A percentile compares a stretch with the other conserved stretches of the same genome.
Evolutionary conservation across 2,329 filamentous ascomycete species (phyloP).

Genomic region (Leptographium radiaticola): DNA sequence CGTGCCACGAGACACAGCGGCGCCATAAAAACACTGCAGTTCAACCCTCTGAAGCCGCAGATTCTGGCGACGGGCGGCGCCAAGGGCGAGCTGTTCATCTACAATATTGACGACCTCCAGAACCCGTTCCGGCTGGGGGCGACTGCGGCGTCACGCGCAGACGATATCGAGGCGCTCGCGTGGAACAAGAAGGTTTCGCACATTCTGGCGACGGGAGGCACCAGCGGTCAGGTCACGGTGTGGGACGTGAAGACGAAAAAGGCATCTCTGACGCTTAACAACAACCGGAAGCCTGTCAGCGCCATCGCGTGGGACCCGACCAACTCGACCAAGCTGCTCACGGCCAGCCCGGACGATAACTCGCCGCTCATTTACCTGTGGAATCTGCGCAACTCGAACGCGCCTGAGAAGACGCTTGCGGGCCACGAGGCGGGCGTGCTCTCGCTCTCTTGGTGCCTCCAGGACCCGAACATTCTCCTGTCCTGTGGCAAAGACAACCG

Average conservation of each 20-base stretch:
- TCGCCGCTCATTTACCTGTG: slow-evolving; percentile 82
- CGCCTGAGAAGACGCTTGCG: slow-evolving; percentile 73
- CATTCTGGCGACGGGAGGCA: slow-evolving; percentile 87
- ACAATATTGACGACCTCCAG: slow-evolving; percentile 80
- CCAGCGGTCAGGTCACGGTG: slow-evolving; percentile 88
- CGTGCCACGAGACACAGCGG: slow-evolving; percentile 83
- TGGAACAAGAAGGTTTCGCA: slow-evolving; percentile 98
- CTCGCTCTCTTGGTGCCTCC: slow-evolving; percentile 87
- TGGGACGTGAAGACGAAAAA: slow-evolving; percentile 99
- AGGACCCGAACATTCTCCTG: slow-evolving; percentile 77
- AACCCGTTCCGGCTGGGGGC: slow-evolving; percentile 85
- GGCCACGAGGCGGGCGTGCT: slow-evolving; percentile 93
- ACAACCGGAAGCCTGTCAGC: slow-evolving; percentile 86
- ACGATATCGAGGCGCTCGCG: slow-evolving; percentile 91
- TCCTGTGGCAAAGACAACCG: slow-evolving; percentile 96
- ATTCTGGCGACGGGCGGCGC: slow-evolving; percentile 84
- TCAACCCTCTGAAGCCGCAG: slow-evolving; percentile 86
- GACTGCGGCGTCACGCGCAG: slow-evolving; percentile 64
- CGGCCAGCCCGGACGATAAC: slow-evolving; percentile 79
- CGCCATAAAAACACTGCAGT: slow-evolving; percentile 86
- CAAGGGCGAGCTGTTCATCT: slow-evolving; percentile 93
- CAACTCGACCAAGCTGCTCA: slow-evolving; percentile 86
- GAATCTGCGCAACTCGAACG: slow-evolving; percentile 93
- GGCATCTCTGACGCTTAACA: slow-evolving; percentile 89
- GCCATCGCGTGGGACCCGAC: slow-evolving; percentile 96